Evolutionary conservation across 352 stramenopile species (phyloP).

Genomic region (Pseudoperonospora humuli): DNA sequence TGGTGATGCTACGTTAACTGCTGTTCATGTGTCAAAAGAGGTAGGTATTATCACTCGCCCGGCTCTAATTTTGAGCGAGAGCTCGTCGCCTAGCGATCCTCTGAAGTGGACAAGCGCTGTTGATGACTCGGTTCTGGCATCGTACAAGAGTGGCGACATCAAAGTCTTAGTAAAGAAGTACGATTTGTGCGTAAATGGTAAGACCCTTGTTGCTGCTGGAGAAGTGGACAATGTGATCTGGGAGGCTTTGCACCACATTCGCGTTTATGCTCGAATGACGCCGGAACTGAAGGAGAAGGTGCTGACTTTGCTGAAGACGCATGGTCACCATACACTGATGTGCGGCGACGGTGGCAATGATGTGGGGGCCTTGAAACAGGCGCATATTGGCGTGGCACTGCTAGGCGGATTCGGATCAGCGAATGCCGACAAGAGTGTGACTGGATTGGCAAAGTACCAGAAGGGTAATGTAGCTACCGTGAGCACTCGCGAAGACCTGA

Average conservation of each 20-base stretch:
- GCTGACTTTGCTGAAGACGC: slow-evolving; percentile 90
- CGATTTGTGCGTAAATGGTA: slow-evolving; percentile 81
- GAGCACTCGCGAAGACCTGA: slow-evolving; percentile 56
- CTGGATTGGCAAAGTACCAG: slow-evolving; percentile 64
- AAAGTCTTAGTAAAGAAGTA: slow-evolving; percentile 63
- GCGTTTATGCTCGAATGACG: slow-evolving; percentile 95
- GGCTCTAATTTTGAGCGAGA: slow-evolving; percentile 65
- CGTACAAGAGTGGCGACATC: slow-evolving; percentile 65
- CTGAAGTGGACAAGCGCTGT: slow-evolving; percentile 79
- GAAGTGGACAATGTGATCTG: slow-evolving; percentile 81
- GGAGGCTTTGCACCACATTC: slow-evolving; percentile 68
- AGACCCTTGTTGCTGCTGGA: slow-evolving; percentile 58
- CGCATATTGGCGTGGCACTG: slow-evolving; percentile 79
- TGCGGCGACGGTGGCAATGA: slow-evolving; percentile 99
- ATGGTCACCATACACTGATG: slow-evolving; percentile 93
- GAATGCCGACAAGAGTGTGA: slow-evolving; percentile 84
- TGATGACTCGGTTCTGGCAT: slow-evolving; percentile 56
- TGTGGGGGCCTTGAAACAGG: slow-evolving; percentile 92
- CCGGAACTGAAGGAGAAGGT: slow-evolving; percentile 96
- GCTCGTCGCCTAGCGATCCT: slow-evolving; percentile 19
- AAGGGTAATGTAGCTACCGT: slow-evolving; percentile 45
- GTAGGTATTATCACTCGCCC: slow-evolving; percentile 88
- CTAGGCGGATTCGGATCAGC: slow-evolving; percentile 77
- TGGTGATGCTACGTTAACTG: slow-evolving; percentile 95
- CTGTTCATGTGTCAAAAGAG: slow-evolving; percentile 93